phyloP scores from a whole-genome alignment of 2,329 filamentous ascomycete genomes.

The Aureobasidium sp. region DNA sequence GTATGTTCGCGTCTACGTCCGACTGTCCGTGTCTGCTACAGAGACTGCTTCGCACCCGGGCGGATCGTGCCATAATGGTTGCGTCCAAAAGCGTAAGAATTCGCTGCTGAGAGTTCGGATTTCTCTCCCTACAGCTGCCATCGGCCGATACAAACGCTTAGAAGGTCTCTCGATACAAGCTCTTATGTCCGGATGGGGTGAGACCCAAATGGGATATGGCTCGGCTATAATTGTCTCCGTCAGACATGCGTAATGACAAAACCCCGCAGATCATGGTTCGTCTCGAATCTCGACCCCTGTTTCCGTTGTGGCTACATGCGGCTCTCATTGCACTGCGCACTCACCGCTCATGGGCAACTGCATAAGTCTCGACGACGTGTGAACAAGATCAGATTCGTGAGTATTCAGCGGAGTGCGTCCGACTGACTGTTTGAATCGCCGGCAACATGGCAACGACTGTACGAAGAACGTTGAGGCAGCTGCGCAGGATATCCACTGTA shows the following conservation, averaged over 20 bases:
- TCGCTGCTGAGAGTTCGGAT: neutral
- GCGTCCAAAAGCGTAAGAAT: neutral
- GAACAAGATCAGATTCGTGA: neutral
- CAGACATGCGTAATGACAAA: conserved; percentile 9
- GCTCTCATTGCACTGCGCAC: neutral
- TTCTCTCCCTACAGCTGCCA: neutral
- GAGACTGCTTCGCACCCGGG: neutral
- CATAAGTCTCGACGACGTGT: neutral
- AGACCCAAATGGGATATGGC: neutral
- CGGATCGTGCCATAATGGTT: neutral
- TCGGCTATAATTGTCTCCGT: neutral
- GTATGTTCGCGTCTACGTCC: neutral
- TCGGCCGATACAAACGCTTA: neutral
- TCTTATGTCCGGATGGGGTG: neutral
- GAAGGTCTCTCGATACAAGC: neutral
- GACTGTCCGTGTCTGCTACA: too few relatives aligned
- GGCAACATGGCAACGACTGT: neutral
- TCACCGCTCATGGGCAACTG: conserved; percentile 11
- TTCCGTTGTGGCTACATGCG: neutral
- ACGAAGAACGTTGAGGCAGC: neutral
- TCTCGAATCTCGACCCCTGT: conserved; percentile 6
- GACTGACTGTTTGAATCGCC: neutral
- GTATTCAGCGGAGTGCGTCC: neutral
- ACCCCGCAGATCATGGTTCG: conserved; percentile 13
- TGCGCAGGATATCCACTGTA: neutral